phyloP scores from a whole-genome alignment of 2,329 filamentous ascomycete species.

The Cordyceps cicadae region DNA sequence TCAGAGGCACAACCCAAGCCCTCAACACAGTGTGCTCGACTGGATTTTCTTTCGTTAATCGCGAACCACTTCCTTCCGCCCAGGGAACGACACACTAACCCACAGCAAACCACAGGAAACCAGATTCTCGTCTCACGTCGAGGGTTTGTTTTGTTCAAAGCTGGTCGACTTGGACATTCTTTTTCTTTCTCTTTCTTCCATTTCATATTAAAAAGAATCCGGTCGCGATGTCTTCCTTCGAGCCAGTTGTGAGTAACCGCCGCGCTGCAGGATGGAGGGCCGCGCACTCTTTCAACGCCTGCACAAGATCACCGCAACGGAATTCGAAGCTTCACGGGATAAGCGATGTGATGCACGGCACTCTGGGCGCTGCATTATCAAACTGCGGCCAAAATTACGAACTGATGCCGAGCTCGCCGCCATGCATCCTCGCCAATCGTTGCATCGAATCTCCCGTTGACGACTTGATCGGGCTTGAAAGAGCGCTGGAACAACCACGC shows the following conservation, averaged over 20 bases:
- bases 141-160: constrained; percentile 28
- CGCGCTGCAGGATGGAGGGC: not conserved
- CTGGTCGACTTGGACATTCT: constrained; percentile 26
- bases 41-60: constrained; percentile 33
- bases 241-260: constrained; percentile 55
- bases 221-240: constrained; percentile 59
- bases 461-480: not conserved
- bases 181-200: constrained; percentile 22
- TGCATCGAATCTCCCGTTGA: not conserved
- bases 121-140: constrained; percentile 31
- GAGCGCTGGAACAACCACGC: not conserved
- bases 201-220: constrained; percentile 25
- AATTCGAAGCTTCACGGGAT: not conserved
- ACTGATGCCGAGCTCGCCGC: not conserved
- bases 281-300: not conserved
- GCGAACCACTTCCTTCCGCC: constrained; percentile 30
- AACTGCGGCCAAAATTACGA: not conserved
- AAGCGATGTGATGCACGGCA: not conserved
- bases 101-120: constrained; percentile 29
- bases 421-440: constrained; percentile 1
- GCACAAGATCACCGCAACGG: not conserved
- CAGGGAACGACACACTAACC: constrained; percentile 32
- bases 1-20: constrained; percentile 32
- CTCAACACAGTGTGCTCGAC: constrained; percentile 23
- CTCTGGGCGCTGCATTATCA: not conserved